Evolutionary conservation across 2,329 filamentous ascomycete genomes (phyloP).

Genomic region (Botrytis sinoallii): DNA sequence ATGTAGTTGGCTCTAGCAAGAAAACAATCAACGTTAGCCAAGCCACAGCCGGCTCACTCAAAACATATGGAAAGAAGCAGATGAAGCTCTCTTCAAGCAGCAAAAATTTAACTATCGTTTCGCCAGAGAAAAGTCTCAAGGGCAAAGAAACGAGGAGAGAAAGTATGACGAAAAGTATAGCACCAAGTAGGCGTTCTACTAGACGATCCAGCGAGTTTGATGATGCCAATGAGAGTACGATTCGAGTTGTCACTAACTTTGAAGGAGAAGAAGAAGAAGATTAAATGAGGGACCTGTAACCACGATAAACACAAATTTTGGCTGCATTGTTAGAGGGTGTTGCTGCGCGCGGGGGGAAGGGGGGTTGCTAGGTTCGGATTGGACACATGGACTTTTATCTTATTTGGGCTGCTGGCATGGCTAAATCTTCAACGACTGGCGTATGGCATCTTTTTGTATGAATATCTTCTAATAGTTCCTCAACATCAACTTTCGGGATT

Average conservation of each 20-base stretch:
- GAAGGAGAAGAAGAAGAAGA: slow-evolving; percentile 17
- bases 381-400: slow-evolving; percentile 20
- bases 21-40: slow-evolving; percentile 23
- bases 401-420: slow-evolving; percentile 22
- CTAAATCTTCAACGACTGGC: slow-evolving; percentile 32
- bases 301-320: slow-evolving; percentile 6
- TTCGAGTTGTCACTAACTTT: slow-evolving; percentile 25
- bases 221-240: slow-evolving; percentile 26
- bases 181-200: slow-evolving; percentile 24
- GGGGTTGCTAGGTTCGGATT: slow-evolving; percentile 20
- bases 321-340: slow-evolving; percentile 8
- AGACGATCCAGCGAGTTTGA: slow-evolving; percentile 8
- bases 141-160: slow-evolving; percentile 21
- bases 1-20: slow-evolving; percentile 25
- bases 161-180: slow-evolving; percentile 23
- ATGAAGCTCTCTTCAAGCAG: slow-evolving; percentile 29
- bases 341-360: background rate
- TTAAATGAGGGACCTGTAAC: slow-evolving; percentile 10
- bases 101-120: slow-evolving; percentile 30
- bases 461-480: slow-evolving; percentile 28
- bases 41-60: slow-evolving; percentile 28
- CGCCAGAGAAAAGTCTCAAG: slow-evolving; percentile 19
- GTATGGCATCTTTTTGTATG: slow-evolving; percentile 27
- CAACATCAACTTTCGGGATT: slow-evolving; percentile 13
- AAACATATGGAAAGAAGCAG: slow-evolving; percentile 31